Percentiles rank a stretch among this genome's conserved stretches.
Evolutionary conservation across 257 asterid species (phyloP).

Genomic region (Asclepias syriaca): DNA sequence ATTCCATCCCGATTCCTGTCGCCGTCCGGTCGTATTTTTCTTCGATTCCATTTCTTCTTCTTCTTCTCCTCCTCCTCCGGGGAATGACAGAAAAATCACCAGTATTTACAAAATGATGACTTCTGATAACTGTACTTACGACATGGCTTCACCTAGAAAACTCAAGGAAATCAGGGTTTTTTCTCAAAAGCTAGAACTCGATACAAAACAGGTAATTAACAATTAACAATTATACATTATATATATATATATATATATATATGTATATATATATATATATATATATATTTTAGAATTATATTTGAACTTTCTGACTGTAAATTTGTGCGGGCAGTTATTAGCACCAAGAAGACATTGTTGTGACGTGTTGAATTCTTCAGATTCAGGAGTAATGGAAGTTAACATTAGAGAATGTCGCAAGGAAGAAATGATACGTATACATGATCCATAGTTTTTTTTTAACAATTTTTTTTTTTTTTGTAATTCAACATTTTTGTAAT

Average conservation of each 20-base stretch:
- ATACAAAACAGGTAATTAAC: slow-evolving; percentile 45
- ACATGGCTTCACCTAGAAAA: slow-evolving; percentile 54
- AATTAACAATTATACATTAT: too few species aligned
- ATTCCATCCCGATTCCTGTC: slow-evolving; percentile 48
- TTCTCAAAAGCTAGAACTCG: slow-evolving; percentile 51
- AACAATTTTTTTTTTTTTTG: background rate
- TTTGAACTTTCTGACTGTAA: background rate
- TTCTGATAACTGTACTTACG: slow-evolving; percentile 47
- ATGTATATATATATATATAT: too few species aligned
- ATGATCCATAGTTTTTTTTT: slow-evolving; percentile 2
- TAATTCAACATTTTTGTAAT: background rate
- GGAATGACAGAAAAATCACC: slow-evolving; percentile 22
- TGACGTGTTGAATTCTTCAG: slow-evolving; percentile 54
- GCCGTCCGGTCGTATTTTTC: slow-evolving; percentile 50
- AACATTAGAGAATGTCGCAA: slow-evolving; percentile 65
- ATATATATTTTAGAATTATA: background rate
- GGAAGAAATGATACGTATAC: slow-evolving; percentile 63
- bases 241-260: too few species aligned
- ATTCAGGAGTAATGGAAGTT: slow-evolving; percentile 45
- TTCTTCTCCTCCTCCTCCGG: background rate
- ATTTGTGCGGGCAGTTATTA: slow-evolving; percentile 34
- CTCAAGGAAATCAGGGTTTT: slow-evolving; percentile 49
- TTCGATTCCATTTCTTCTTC: slow-evolving; percentile 16
- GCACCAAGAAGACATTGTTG: slow-evolving; percentile 88
- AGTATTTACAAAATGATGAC: slow-evolving; percentile 37